Percentiles rank a stretch among this genome's conserved stretches.
These are phyloP conservation scores for Drechslera avenae DNA, from an alignment of 2,329 filamentous ascomycete species.

Conservation along the genomic window DNA sequence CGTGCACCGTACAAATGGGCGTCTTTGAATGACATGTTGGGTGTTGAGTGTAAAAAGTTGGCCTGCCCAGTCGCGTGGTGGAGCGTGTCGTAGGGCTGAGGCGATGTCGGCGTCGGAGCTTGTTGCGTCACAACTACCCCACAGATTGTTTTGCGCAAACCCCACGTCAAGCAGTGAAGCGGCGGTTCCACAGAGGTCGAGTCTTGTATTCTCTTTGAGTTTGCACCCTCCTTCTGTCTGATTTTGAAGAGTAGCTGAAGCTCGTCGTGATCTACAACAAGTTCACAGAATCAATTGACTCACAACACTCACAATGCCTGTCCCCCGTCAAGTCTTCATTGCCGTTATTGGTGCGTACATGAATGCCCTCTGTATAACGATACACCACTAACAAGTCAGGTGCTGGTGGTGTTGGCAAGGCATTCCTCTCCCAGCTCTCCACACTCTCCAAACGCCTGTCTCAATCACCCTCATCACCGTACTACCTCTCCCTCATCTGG, in stretches of 20 bases:
- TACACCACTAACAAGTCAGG: constrained; percentile 58
- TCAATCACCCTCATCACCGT: constrained; percentile 60
- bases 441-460: constrained; percentile 66
- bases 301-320: constrained; percentile 44
- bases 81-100: constrained; percentile 15
- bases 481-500: constrained; percentile 78
- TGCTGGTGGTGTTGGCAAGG: constrained; percentile 89
- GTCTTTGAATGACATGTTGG: constrained; percentile 55
- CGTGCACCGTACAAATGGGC: constrained; percentile 77
- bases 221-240: background rate
- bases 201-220: background rate
- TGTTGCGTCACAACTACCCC: constrained; percentile 26
- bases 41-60: constrained; percentile 6
- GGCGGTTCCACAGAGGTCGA: constrained; percentile 14
- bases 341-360: constrained; percentile 52
- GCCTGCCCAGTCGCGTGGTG: constrained; percentile 7
- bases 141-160: constrained; percentile 25
- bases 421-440: constrained; percentile 83
- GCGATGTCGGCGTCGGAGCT: constrained; percentile 36
- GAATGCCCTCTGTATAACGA: background rate
- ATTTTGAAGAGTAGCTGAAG: background rate
- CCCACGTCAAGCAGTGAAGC: constrained; percentile 20
- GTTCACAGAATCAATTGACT: constrained; percentile 2
- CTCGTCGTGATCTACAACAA: background rate
- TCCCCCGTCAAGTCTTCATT: constrained; percentile 53